Evolutionary conservation across 441 rosid genomes (phyloP), one percentile per base, ranked within the genome.

Genomic region (Daphne laureola): DNA sequence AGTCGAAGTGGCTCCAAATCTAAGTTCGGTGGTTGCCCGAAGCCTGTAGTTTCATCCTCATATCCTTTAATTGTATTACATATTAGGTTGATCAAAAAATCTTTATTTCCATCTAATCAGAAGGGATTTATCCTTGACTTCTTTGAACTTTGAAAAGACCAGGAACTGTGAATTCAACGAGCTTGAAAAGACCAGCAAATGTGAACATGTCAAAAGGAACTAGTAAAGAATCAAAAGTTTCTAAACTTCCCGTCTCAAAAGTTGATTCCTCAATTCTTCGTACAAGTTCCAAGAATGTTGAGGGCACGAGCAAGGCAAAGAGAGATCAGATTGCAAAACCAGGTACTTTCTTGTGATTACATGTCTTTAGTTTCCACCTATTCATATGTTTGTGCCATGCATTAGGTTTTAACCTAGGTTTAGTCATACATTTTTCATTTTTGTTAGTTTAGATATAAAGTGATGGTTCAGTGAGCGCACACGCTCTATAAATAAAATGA

Each of bases 1-100:
- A 75, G 74, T 60, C 74, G 76, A 67, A 83, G 81, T 61, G 84
- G 84, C 11, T 79, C 88, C 53, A 85, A 87, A 73, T 79, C 88
- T 52, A 85, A 87, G 74, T 84, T 82, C 48, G 73, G 84, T 51
- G 87, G 86, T 50, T 69, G 78, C 43, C 83, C 83, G 21, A 73
- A 73, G 55, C 82, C 87, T 25, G 74, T 62, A 59, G 69, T 75
- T 43, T 69, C 85, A 67, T 71, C 92, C 64, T 76, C 89, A 93
- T 93, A 93, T 93, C 98, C 98, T 89, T 89, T 62, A 47, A 17
- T 40, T 46, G 23, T 51, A 9, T 23, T 47, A 57, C 53, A 17
- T 12, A 23, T 14, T 55, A 38, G 25, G 5, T 31, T 17, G 45
- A 8, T 13, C 23, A 57, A 17, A 46, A 16, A 14, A 46, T 42